Conservation (phyloP, 768 basidiomycete species). For the Amanita exitialis region DNA sequence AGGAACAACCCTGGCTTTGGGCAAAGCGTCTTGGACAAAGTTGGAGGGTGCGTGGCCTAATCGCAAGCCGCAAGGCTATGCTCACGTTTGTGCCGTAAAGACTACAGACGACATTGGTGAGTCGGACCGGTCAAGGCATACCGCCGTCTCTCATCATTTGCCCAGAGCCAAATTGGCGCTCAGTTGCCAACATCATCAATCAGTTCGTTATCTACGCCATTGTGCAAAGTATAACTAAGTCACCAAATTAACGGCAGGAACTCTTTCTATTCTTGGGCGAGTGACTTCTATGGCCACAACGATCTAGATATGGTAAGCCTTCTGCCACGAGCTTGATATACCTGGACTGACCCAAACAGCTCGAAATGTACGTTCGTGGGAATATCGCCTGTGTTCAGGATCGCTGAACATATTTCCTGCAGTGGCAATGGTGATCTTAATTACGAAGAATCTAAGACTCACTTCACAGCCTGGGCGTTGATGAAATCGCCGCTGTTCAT, state of each 20-base stretch:
- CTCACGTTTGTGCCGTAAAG: constrained; percentile 16
- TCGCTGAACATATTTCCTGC: constrained; percentile 1
- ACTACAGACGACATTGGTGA: constrained; percentile 41
- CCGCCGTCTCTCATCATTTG: constrained; percentile 4
- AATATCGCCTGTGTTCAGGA: neutral
- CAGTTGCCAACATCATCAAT: constrained; percentile 44
- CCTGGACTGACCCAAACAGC: constrained; percentile 19
- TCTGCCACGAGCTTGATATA: constrained; percentile 2
- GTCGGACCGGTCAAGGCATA: constrained; percentile 4
- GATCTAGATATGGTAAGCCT: constrained; percentile 55
- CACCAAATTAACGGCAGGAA: constrained; percentile 29
- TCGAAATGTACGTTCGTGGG: constrained; percentile 40
- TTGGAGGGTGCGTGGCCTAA: constrained; percentile 41
- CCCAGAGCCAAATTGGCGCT: constrained; percentile 36
- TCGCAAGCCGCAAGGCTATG: neutral
- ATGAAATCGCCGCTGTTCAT: constrained; percentile 63
- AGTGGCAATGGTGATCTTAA: constrained; percentile 57
- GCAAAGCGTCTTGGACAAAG: constrained; percentile 48
- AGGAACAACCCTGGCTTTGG: constrained; percentile 61
- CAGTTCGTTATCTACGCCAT: constrained; percentile 20
- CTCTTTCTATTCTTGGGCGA: constrained; percentile 51
- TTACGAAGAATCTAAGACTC: constrained; percentile 55
- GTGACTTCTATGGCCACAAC: constrained; percentile 60
- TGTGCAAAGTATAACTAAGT: neutral
- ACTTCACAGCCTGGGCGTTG: constrained; percentile 66